Conservation (phyloP, 192 early-diverging fungal species). For the Gamsiella multidivaricata region DNA sequence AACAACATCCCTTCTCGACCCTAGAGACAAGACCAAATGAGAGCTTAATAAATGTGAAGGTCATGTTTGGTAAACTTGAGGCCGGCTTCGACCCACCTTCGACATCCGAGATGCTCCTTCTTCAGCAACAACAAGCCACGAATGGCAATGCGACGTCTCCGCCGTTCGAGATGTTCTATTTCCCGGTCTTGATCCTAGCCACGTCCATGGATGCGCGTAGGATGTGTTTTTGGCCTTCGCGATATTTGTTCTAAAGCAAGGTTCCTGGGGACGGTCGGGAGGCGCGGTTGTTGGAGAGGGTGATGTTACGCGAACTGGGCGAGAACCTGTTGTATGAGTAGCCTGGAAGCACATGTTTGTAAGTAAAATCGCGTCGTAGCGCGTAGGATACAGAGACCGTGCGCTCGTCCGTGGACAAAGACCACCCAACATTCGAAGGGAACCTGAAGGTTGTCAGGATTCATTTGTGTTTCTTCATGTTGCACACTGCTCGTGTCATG, state of each 20-base stretch:
- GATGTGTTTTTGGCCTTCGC: conserved; percentile 11
- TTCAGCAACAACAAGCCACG: conserved; percentile 1
- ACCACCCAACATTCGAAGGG: too few species aligned
- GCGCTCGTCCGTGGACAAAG: too few species aligned
- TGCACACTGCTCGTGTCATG: too few species aligned
- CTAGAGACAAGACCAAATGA: too few species aligned
- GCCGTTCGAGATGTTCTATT: conserved; percentile 8
- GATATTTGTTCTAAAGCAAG: conserved; percentile 24
- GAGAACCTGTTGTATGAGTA: conserved; percentile 35
- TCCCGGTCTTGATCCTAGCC: conserved; percentile 17
- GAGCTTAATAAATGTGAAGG: too few species aligned
- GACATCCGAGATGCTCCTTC: neutral
- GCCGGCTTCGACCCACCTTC: neutral
- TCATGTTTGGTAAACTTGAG: neutral
- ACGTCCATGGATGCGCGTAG: conserved; percentile 19
- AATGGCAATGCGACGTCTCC: neutral
- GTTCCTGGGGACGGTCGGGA: neutral
- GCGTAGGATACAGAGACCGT: too few species aligned
- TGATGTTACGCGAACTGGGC: conserved; percentile 37
- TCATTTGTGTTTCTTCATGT: too few species aligned
- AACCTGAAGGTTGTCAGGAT: too few species aligned
- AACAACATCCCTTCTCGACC: neutral
- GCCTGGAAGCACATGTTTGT: too few species aligned
- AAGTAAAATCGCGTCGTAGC: too few species aligned
- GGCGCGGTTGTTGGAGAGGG: conserved; percentile 12